A percentile compares a stretch with the other conserved stretches of the same genome.
These are phyloP conservation scores for Penicillium antarcticum DNA, from an alignment of 495 filamentous ascomycete species.

Conservation along the genomic window DNA sequence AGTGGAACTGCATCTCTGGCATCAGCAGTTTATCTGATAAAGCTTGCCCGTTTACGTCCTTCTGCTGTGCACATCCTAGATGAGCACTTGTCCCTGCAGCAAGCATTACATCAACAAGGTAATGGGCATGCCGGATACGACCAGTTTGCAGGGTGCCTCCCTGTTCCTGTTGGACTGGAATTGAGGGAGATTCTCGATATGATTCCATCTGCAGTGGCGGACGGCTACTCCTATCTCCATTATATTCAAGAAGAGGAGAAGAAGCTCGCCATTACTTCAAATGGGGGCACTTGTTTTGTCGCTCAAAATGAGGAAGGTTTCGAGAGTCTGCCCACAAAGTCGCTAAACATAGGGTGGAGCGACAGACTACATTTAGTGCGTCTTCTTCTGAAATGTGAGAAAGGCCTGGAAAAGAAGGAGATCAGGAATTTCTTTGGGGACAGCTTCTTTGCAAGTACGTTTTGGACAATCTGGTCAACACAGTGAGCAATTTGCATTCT, in stretches of 20 bases:
- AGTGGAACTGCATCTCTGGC: too few relatives aligned
- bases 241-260: too few relatives aligned
- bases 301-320: neutral
- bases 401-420: neutral
- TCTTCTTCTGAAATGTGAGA: constrained; percentile 8
- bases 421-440: constrained; percentile 5
- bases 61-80: neutral
- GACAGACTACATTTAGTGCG: neutral
- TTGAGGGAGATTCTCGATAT: too few relatives aligned
- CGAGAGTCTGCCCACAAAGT: neutral
- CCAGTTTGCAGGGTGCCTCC: neutral
- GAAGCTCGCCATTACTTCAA: too few relatives aligned
- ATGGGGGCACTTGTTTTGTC: neutral
- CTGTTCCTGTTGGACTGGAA: neutral
- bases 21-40: neutral
- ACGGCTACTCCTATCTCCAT: too few relatives aligned
- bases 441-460: constrained; percentile 10
- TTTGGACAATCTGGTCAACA: constrained; percentile 14
- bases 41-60: neutral
- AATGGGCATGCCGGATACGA: neutral
- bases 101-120: neutral
- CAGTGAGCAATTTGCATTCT: constrained; percentile 11
- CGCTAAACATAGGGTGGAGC: constrained; percentile 3
- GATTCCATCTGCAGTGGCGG: too few relatives aligned
- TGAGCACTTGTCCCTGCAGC: neutral